phyloP scores from a whole-genome alignment of 2,329 filamentous ascomycete genomes.

The Blumeria graminis region DNA sequence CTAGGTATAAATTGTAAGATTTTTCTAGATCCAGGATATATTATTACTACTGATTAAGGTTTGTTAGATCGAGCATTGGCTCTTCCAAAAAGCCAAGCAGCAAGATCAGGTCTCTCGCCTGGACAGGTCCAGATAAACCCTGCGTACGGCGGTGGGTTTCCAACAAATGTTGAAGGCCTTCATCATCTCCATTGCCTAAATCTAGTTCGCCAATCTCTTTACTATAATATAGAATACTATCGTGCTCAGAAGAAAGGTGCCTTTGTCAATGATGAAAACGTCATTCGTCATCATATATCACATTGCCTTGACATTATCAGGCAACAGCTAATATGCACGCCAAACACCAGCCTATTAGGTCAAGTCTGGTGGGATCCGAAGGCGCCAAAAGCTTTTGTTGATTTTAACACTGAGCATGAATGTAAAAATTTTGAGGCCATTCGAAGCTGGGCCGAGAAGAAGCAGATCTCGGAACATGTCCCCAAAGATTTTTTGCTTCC shows the following conservation, averaged over 20 bases:
- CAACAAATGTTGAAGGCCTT: conserved; percentile 23
- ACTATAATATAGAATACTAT: conserved; percentile 30
- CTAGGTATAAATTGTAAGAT: conserved; percentile 25
- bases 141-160: conserved; percentile 27
- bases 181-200: conserved; percentile 29
- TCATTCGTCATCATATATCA: conserved; percentile 25
- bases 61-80: conserved; percentile 18
- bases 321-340: conserved; percentile 30
- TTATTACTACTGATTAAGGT: not conserved
- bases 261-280: conserved; percentile 24
- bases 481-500: conserved; percentile 11
- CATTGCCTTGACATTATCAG: conserved; percentile 30
- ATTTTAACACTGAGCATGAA: conserved; percentile 29
- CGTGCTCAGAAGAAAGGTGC: conserved; percentile 19
- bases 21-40: too few species aligned
- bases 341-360: conserved; percentile 26
- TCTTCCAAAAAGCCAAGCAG: conserved; percentile 19
- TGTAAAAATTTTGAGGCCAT: conserved; percentile 29
- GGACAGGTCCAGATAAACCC: conserved; percentile 26
- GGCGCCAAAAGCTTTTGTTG: conserved; percentile 20
- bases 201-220: conserved; percentile 25
- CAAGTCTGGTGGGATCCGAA: conserved; percentile 27
- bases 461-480: conserved; percentile 18
- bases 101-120: conserved; percentile 18
- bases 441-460: conserved; percentile 24